Percentiles rank a stretch among this genome's conserved stretches.
Conservation (phyloP, 257 asterid species). For the Datura wrightii region DNA sequence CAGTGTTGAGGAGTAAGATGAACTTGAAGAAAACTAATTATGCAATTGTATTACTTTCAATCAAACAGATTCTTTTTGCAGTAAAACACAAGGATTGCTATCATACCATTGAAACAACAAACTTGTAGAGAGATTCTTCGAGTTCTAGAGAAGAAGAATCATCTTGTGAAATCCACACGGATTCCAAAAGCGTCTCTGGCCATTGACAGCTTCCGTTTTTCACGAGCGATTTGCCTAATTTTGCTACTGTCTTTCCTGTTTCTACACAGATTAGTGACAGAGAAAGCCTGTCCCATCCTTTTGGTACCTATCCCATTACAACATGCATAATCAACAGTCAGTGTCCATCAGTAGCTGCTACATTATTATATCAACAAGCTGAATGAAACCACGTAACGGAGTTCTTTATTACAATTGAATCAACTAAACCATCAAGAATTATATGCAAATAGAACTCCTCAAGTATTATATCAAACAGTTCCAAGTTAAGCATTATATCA, state of each 20-base stretch:
- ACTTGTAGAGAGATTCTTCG: constrained; percentile 72
- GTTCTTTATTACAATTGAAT: constrained; percentile 10
- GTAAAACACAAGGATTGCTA: not conserved
- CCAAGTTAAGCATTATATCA: not conserved
- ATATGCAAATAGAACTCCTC: not conserved
- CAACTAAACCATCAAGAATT: not conserved
- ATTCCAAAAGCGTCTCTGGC: constrained; percentile 74
- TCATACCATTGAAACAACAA: constrained; percentile 72
- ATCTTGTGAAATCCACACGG: constrained; percentile 59
- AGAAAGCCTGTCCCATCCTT: constrained; percentile 90
- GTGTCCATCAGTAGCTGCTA: not conserved
- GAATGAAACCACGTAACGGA: not conserved
- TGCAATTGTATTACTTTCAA: not conserved
- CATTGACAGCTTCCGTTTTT: constrained; percentile 79
- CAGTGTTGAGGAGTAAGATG: not conserved
- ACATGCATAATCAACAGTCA: constrained; percentile 6
- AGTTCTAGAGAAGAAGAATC: constrained; percentile 59
- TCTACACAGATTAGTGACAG: constrained; percentile 63
- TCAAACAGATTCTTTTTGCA: not conserved
- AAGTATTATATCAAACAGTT: constrained; percentile 7
- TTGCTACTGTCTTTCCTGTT: constrained; percentile 74
- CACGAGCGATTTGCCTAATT: constrained; percentile 69
- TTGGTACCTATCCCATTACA: constrained; percentile 70
- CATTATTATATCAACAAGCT: not conserved
- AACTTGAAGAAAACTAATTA: not conserved